A percentile compares a stretch with the other conserved stretches of the same genome.
Conservation (phyloP, 495 filamentous ascomycete species). For the Talaromyces adpressus region DNA sequence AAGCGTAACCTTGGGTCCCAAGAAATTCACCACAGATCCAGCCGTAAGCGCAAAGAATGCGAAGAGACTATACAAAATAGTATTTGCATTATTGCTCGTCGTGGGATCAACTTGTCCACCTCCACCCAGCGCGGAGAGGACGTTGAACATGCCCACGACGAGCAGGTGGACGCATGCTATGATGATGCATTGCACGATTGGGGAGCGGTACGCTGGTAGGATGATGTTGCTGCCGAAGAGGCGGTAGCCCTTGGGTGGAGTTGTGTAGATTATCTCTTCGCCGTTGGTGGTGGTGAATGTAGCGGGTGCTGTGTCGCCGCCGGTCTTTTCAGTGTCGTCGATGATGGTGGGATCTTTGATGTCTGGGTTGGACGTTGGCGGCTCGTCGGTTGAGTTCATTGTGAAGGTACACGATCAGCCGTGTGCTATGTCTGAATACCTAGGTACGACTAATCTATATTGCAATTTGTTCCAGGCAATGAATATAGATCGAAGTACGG, state of each 20-base stretch:
- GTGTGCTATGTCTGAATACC: too few relatives aligned
- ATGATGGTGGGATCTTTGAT: neutral
- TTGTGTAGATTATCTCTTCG: neutral
- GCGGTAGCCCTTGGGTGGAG: conserved; percentile 8
- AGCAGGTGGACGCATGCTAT: conserved; percentile 12
- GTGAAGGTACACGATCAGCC: neutral
- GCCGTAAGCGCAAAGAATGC: conserved; percentile 9
- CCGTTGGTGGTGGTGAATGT: neutral
- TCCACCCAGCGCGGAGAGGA: conserved; percentile 12
- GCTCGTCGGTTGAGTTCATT: neutral
- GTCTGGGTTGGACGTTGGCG: neutral
- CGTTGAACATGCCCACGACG: conserved; percentile 14
- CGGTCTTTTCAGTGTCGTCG: neutral
- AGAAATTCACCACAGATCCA: conserved; percentile 12
- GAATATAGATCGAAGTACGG: too few relatives aligned
- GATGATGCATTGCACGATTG: conserved; percentile 12
- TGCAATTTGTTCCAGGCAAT: too few relatives aligned
- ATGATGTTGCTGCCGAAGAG: conserved; percentile 3
- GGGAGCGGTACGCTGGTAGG: conserved; percentile 11
- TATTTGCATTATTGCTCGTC: conserved; percentile 14
- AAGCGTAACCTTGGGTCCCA: conserved; percentile 13
- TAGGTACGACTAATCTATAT: too few relatives aligned
- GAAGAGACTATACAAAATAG: conserved; percentile 14
- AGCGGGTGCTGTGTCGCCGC: neutral
- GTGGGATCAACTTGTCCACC: conserved; percentile 14